Base-by-base conservation (phyloP, 257 asterid species). In the Solanum sejunctum region DNA sequence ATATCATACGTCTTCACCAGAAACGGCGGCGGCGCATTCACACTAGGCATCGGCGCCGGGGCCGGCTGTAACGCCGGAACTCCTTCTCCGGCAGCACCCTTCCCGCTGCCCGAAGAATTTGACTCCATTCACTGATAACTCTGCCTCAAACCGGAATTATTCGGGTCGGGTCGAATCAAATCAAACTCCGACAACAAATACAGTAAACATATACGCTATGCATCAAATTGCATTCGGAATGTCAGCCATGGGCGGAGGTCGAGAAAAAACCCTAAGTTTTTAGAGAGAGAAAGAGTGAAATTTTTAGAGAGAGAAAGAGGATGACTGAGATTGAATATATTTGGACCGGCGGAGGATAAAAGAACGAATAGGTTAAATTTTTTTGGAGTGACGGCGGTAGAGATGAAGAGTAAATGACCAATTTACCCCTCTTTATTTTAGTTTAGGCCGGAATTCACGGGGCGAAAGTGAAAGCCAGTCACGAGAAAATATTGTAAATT, bases 1-100 rank as follows among this genome's bases (percentile, higher is more conserved):
- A 86, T 86, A 15, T 86, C 88, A 77, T 86, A 86, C 52, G 88
- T 86, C 84, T 86, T 86, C 66, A 83, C 84, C 21, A 86, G 66
- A 77, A 86, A 86, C 21, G 84, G 88, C 20, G 86, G 88, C 4
- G 86, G 88, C 67, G 86, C n/a, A 60, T 86, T 86, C 6, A 61
- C 55, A 51, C 45, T 86, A 0, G 84, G 84, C 64, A 86, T 75
- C 70, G 88, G 77, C 45, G 86, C 88, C 36, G 88, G 88, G n/a
- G 3, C 52, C 81, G 71, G 69, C 66, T 71, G 79, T 7, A 45
- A 55, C 21, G 15, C 18, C 80, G 69, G 69, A 41, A 26, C 80
- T 43, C 39, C 85, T 10, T 66, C 85, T 7, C 12, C 51, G 56
- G 41, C 69, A 13, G 56, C 67, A 58, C 15, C 82, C 49, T 21